Evolutionary conservation across 2,329 filamentous ascomycete species (phyloP).

Genomic region (Penicillium sp.): DNA sequence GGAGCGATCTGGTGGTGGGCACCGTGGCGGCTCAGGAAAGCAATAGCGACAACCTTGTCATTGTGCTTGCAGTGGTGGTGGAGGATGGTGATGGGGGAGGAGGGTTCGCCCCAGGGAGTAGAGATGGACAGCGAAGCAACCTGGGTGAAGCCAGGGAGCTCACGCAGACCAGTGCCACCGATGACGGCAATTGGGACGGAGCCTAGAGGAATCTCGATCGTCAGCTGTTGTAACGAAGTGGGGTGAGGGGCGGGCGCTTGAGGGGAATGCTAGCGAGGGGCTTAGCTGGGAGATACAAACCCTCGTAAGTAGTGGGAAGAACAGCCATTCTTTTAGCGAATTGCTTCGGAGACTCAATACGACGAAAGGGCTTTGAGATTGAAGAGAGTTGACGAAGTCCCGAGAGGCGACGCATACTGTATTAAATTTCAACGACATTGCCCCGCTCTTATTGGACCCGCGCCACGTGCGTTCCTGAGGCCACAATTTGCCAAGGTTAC

Average conservation of each 20-base stretch:
- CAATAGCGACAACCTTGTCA: conserved; percentile 63
- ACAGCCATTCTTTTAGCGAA: conserved; percentile 48
- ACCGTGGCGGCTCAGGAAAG: conserved; percentile 93
- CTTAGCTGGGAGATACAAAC: conserved; percentile 43
- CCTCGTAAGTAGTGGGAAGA: conserved; percentile 60
- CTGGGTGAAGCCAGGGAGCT: conserved; percentile 82
- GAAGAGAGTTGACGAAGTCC: conserved; percentile 24
- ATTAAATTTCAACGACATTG: conserved; percentile 21
- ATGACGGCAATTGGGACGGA: conserved; percentile 84
- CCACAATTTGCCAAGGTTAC: conserved; percentile 14
- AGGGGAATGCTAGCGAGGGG: neutral
- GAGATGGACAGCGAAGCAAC: conserved; percentile 72
- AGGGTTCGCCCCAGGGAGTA: conserved; percentile 87
- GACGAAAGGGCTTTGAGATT: conserved; percentile 26
- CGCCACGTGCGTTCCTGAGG: conserved; percentile 30
- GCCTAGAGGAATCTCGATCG: conserved; percentile 27
- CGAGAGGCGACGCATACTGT: conserved; percentile 16
- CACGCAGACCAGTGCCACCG: conserved; percentile 87
- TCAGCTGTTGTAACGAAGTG: conserved; percentile 9
- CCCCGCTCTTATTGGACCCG: conserved; percentile 25
- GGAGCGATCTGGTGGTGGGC: conserved; percentile 84
- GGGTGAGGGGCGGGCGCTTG: neutral
- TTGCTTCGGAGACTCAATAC: conserved; percentile 36
- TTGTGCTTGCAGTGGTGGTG: conserved; percentile 75
- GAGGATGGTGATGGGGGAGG: conserved; percentile 78